phyloP scores from a whole-genome alignment of 768 basidiomycete genomes.

The Psilocybe cyanescens region DNA sequence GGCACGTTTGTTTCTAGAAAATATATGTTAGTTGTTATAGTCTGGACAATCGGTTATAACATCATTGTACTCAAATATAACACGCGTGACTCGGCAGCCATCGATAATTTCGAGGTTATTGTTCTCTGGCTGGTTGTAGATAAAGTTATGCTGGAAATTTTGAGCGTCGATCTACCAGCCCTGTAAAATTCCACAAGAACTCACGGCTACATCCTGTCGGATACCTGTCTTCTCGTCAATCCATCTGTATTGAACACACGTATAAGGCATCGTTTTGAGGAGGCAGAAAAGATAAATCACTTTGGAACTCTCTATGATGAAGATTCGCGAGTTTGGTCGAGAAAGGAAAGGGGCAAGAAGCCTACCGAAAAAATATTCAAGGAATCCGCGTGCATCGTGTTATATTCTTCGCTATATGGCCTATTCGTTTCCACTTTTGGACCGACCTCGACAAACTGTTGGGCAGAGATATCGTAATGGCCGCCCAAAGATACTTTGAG shows the following conservation, averaged over 20 bases:
- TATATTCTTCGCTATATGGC: background rate
- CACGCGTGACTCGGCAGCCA: background rate
- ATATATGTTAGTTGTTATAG: constrained; percentile 26
- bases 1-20: constrained; percentile 37
- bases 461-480: constrained; percentile 45
- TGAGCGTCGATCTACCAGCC: too few relatives aligned
- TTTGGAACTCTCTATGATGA: too few relatives aligned
- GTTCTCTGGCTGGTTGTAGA: background rate
- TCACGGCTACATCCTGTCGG: constrained; percentile 52
- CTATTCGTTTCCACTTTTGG: constrained; percentile 2
- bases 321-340: too few relatives aligned
- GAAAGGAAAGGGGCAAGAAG: too few relatives aligned
- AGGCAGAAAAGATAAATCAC: too few relatives aligned
- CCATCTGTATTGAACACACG: constrained; percentile 35
- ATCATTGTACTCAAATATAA: background rate
- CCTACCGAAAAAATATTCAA: constrained; percentile 7
- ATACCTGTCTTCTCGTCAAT: constrained; percentile 49
- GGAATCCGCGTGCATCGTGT: constrained; percentile 3
- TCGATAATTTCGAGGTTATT: background rate
- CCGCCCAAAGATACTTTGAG: constrained; percentile 51
- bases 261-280: too few relatives aligned
- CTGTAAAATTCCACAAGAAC: background rate
- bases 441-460: constrained; percentile 5
- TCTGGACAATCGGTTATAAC: background rate
- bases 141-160: background rate